Percentiles rank a stretch among this genome's conserved stretches.
Evolutionary conservation across 371 early-diverging fungal genomes (phyloP).

Genomic region (Umbelopsis sp.): DNA sequence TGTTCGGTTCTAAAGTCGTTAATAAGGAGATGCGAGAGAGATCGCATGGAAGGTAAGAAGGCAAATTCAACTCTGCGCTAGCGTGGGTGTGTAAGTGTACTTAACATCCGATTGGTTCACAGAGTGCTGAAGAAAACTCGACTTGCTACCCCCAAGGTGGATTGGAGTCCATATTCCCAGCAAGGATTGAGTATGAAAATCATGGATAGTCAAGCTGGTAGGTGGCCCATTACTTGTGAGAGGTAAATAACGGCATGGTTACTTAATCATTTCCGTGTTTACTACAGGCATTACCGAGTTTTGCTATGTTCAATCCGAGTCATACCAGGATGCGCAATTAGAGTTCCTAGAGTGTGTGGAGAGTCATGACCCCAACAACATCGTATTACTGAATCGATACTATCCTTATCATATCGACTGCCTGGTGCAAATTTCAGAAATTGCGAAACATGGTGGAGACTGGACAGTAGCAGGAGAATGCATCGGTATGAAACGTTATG

Average conservation of each 20-base stretch:
- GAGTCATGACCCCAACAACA: slow-evolving; percentile 77
- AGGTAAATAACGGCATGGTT: neutral
- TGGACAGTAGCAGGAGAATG: slow-evolving; percentile 75
- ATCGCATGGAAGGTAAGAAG: slow-evolving; percentile 34
- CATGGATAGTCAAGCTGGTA: slow-evolving; percentile 52
- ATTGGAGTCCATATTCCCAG: slow-evolving; percentile 75
- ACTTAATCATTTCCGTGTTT: slow-evolving; percentile 57
- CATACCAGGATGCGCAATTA: slow-evolving; percentile 74
- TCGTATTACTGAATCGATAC: slow-evolving; percentile 66
- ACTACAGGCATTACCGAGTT: slow-evolving; percentile 63
- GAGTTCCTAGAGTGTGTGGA: slow-evolving; percentile 75
- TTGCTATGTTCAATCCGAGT: slow-evolving; percentile 26
- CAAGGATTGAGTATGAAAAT: slow-evolving; percentile 80
- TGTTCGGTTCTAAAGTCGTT: slow-evolving; percentile 87
- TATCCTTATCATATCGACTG: slow-evolving; percentile 90
- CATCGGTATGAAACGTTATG: slow-evolving; percentile 49
- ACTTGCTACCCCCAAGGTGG: slow-evolving; percentile 73
- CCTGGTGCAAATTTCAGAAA: slow-evolving; percentile 82
- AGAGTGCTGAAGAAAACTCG: slow-evolving; percentile 59
- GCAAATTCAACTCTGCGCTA: neutral
- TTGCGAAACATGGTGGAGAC: slow-evolving; percentile 83
- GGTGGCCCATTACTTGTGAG: slow-evolving; percentile 20
- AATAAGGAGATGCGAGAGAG: slow-evolving; percentile 55
- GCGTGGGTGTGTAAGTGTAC: neutral
- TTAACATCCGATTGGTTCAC: neutral